Evolutionary conservation across 2,329 filamentous ascomycete species (phyloP).

Genomic region (Xylariales sp.): DNA sequence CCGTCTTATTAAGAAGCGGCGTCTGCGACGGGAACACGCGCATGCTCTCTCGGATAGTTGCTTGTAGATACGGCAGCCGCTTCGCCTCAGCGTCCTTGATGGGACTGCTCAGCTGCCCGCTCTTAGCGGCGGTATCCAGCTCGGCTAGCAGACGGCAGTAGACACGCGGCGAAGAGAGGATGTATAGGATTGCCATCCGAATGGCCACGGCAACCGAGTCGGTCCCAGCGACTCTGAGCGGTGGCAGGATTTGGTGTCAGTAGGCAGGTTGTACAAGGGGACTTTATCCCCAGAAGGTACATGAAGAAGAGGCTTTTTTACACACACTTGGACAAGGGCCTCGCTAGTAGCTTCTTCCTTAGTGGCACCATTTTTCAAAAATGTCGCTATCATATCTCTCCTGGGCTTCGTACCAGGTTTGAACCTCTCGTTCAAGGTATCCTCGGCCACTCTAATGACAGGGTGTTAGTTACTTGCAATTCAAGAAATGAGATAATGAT

Average conservation of each 20-base stretch:
- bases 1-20: not conserved
- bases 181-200: conserved; percentile 9
- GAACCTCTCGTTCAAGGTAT: conserved; percentile 10
- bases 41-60: not conserved
- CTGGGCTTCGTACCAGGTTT: conserved; percentile 6
- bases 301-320: too few species aligned
- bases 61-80: not conserved
- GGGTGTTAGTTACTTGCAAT: not conserved
- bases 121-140: conserved; percentile 3
- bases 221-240: conserved; percentile 12
- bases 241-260: too few species aligned
- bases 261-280: too few species aligned
- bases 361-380: conserved; percentile 9
- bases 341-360: conserved; percentile 10
- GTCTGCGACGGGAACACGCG: not conserved
- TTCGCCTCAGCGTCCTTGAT: too few species aligned
- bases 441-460: conserved; percentile 9
- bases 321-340: conserved; percentile 12
- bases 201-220: conserved; percentile 11
- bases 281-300: too few species aligned
- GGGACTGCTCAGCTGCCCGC: conserved; percentile 2
- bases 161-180: conserved; percentile 8
- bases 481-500: not conserved
- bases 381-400: conserved; percentile 10
- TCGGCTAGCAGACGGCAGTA: conserved; percentile 11